phyloP scores from a whole-genome alignment of 805 yeast species.

The Candida orba region DNA sequence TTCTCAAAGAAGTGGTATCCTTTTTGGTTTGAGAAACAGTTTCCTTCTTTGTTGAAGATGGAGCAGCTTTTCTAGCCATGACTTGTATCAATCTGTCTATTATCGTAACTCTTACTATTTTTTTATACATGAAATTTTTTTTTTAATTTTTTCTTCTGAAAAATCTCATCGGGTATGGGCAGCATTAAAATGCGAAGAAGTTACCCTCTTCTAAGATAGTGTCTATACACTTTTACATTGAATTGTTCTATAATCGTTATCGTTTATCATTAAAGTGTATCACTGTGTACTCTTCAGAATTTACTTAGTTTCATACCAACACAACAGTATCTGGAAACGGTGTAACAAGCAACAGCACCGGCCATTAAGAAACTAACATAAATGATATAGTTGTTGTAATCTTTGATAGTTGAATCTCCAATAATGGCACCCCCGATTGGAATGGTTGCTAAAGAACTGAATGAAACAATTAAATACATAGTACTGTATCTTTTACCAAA shows the following conservation, averaged over 20 bases:
- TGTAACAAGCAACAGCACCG: conserved; percentile 32
- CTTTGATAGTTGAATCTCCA: conserved; percentile 24
- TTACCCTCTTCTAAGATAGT: no score
- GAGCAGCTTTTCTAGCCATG: not conserved
- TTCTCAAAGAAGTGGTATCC: conserved; percentile 5
- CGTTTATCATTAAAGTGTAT: no score
- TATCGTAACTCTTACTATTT: no score
- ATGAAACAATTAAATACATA: conserved; percentile 50
- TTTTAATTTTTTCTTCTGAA: not conserved
- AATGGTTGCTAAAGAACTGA: conserved; percentile 39
- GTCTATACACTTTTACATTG: no score
- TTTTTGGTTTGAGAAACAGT: not conserved
- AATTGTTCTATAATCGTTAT: no score
- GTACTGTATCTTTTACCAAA: conserved; percentile 53
- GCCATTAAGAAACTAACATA: conserved; percentile 36
- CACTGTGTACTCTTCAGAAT: conserved; percentile 17
- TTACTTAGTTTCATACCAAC: conserved; percentile 36
- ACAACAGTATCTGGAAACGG: conserved; percentile 32
- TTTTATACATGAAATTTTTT: not conserved
- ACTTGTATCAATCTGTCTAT: no score
- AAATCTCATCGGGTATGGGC: conserved; percentile 2
- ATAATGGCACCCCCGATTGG: conserved; percentile 46
- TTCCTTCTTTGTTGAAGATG: not conserved
- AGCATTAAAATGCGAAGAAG: no score
- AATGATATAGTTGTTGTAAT: conserved; percentile 37